phyloP scores from a whole-genome alignment of 75 land plant species.

The Sequoiadendron giganteum region DNA sequence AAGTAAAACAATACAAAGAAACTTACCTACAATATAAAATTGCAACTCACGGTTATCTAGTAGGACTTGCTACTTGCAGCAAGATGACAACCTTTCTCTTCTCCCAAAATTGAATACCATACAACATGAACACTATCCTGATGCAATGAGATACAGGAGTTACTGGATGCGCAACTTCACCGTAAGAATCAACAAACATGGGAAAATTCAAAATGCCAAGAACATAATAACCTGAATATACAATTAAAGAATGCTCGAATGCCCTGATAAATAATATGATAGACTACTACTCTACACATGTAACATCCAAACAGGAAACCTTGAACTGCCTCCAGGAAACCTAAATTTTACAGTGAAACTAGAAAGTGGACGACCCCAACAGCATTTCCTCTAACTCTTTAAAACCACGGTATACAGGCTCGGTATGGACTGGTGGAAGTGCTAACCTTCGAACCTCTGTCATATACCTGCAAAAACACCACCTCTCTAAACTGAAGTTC shows the following conservation, averaged over 20 bases:
- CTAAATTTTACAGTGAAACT: conserved; percentile 1
- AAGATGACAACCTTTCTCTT: neutral
- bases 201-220: neutral
- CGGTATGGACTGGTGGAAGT: conserved; percentile 65
- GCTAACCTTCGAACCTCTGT: conserved; percentile 91
- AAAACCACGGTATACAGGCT: conserved; percentile 83
- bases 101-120: neutral
- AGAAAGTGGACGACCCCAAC: conserved; percentile 30
- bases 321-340: neutral
- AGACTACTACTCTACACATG: neutral
- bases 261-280: neutral
- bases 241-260: neutral
- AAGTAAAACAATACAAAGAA: neutral
- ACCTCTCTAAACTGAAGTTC: neutral
- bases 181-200: neutral
- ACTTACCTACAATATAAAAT: neutral
- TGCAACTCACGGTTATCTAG: neutral
- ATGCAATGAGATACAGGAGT: neutral
- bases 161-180: neutral
- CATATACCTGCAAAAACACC: conserved; percentile 65
- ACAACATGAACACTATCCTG: neutral
- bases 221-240: neutral
- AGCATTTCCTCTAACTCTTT: conserved; percentile 90
- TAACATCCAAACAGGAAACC: neutral
- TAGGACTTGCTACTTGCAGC: neutral